Base-by-base conservation (phyloP, 148 eudicot genomes). In the Cornus kousa region DNA sequence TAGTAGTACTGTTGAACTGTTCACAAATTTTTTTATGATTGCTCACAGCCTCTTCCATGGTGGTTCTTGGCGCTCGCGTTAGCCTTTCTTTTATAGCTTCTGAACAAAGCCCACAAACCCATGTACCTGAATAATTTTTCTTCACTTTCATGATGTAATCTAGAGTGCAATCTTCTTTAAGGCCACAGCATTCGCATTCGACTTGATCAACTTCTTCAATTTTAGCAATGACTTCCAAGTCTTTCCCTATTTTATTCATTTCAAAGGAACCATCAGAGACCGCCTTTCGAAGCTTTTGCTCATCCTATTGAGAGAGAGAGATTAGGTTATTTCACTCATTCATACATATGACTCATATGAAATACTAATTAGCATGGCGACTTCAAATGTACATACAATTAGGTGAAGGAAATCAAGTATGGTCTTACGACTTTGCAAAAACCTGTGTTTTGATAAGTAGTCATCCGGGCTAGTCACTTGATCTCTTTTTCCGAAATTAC, bases 51-150 rank as follows among this genome's bases (percentile, higher is more conserved):
- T 81, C 89, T 76, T 72, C 77, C 71, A 87, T 84, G 75, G 74
- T 70, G 17, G 70, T 67, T 74, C 24, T 68, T 1, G 48, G 80
- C 46, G 24, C 37, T 13, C 78, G 65, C 0, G 13, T 39, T 62
- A 82, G 68, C 24, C 57, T 78, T 59, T 87, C 94, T 66, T 84
- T 87, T 23, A 91, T 89, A 1, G 91, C 94, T 73, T 91, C 92
- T 0, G 91, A 80, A 35, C 90, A 91, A 46, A 91, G 88, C 8
- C 94, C 92, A 70, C 94, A 91, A 35, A 91, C 84, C 94, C 89
- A 87, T 78, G 74, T 79, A 11, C 90, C 94, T 3, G 78, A 83
- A 55, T 78, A 78, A 9, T 66, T 28, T 0, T 66, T 76, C 69
- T 86, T 88, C 20, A 86, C 86, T 76, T 76, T 78, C 10, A 24